These are phyloP conservation scores for Candida andamanensis DNA, from an alignment of 805 yeast genomes.

Conservation along the genomic window DNA sequence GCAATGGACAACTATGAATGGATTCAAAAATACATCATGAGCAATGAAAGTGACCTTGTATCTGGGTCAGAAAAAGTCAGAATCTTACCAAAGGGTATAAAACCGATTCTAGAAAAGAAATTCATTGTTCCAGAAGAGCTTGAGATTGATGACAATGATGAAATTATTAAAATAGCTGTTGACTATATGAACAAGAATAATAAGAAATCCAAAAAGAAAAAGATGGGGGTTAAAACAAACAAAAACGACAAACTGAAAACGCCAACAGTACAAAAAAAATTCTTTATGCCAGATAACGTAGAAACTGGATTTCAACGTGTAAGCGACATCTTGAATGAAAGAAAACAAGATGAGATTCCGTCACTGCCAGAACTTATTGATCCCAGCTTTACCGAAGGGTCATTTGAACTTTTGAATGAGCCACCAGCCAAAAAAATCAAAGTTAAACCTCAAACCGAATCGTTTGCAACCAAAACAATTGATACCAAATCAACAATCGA, in stretches of 20 bases:
- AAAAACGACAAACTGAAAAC: constrained; percentile 2
- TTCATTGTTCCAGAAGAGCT: constrained; percentile 56
- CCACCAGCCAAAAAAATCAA: too few relatives aligned
- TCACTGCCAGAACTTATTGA: constrained; percentile 12
- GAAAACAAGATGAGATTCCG: constrained; percentile 3
- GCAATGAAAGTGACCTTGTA: constrained; percentile 32
- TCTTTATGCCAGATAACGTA: constrained; percentile 72
- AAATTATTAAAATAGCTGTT: constrained; percentile 63
- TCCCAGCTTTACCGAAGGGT: too few relatives aligned
- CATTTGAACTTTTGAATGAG: too few relatives aligned
- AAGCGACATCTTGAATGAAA: constrained; percentile 6
- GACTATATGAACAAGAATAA: constrained; percentile 42
- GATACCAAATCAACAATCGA: neutral
- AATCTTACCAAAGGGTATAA: constrained; percentile 55
- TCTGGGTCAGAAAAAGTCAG: constrained; percentile 50
- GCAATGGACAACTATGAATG: constrained; percentile 80
- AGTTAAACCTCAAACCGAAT: too few relatives aligned
- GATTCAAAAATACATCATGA: constrained; percentile 66
- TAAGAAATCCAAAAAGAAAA: constrained; percentile 9
- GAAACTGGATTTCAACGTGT: constrained; percentile 56
- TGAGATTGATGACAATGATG: constrained; percentile 44
- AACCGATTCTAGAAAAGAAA: constrained; percentile 54
- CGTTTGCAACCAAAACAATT: too few relatives aligned
- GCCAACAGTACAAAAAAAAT: constrained; percentile 33
- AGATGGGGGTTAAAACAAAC: constrained; percentile 5